phyloP scores from a whole-genome alignment of 345 rosid species.

The Citrus sinensis region DVS_A1.0 CM039169.1:30266501-30267000 shows the following conservation, averaged over 20 bases:
- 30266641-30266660: neutral
- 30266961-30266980: neutral
- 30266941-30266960: neutral
- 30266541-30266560: constrained; percentile 93
- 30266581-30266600: constrained; percentile 41
- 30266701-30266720: neutral
- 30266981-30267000: too few relatives aligned
- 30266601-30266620: constrained; percentile 16
- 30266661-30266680: neutral
- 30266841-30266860: neutral
- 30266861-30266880: neutral
- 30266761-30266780: neutral
- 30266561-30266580: constrained; percentile 93
- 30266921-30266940: neutral
- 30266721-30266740: neutral
- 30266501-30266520: constrained; percentile 68
- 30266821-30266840: neutral
- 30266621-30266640: neutral
- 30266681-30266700: neutral
- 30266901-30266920: neutral
- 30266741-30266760: neutral
- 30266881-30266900: neutral
- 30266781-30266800: neutral
- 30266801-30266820: neutral
- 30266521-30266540: constrained; percentile 95